Base-by-base conservation (phyloP, 2,329 filamentous ascomycete species). In the Curvularia eragrostidis region DNA sequence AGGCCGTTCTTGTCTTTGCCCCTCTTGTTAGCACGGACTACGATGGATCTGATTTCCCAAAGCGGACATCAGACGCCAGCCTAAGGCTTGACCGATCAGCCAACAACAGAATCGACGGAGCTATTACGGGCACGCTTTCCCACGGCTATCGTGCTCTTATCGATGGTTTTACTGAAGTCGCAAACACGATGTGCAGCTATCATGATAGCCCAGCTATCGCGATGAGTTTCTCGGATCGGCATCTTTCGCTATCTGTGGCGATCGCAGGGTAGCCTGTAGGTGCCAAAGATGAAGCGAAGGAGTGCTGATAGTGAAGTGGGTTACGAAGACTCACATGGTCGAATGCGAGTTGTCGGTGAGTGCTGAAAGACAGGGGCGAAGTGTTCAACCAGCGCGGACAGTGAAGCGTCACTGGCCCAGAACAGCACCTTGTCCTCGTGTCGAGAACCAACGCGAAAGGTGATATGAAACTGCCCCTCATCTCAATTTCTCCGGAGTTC, bases 31-130 rank as follows among this genome's bases (percentile, higher is more conserved):
- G 68, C 66, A 69, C 66, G 64, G 64, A 61, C 67, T 65, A 53
- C 54, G 48, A 65, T 71, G 68, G 68, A 70, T 71, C 61, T 56
- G 62, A 70, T 71, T 64, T 69, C 68, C 68, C 50, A 62, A 66
- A 68, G 55, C 60, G 68, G 68, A 66, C 61, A 69, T 65, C 52
- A 41, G 62, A 68, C 57, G 59, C 63, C 59, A 66, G 53, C 54
- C 61, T 48, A 62, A 63, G 60, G 49, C 56, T 58, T 54, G 51
- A 56, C 60, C 57, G 61, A 50, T 61, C 61, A 65, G 48, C 51
- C 61, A 61, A 59, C 66, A 63, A 48, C 52, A 56, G 41, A 28
- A 54, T 53, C 47, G 39, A 54, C 52, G 57, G 60, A 61, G 48
- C 48, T 43, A 62, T 52, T 52, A 41, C 56, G 57, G 56, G 56